These are phyloP conservation scores for Globisporangium echinulatum DNA, from an alignment of 352 stramenopile genomes.

Conservation along the genomic window DNA sequence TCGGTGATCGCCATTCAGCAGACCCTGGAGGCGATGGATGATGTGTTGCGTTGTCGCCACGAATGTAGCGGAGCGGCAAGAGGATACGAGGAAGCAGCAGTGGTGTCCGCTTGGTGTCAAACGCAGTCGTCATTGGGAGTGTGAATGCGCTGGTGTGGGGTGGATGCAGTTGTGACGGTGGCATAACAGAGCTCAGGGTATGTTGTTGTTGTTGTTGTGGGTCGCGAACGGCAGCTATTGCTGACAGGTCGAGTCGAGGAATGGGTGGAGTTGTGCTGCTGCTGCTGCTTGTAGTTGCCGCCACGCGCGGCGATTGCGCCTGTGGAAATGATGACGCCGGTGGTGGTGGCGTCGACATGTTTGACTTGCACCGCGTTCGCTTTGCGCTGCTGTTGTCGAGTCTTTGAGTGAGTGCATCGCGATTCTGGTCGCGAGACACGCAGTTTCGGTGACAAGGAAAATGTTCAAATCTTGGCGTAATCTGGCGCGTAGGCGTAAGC, in stretches of 20 bases:
- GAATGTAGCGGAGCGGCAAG: slow-evolving; percentile 2
- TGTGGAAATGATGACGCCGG: neutral
- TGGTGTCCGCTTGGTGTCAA: neutral
- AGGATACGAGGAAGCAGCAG: slow-evolving; percentile 10
- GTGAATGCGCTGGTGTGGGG: neutral
- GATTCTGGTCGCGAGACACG: too few species aligned
- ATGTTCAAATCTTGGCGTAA: too few species aligned
- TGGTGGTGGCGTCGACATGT: neutral
- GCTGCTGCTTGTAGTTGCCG: too few species aligned
- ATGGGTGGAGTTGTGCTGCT: neutral
- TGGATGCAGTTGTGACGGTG: neutral
- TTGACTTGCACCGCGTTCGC: neutral
- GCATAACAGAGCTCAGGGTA: too few species aligned
- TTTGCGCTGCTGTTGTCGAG: neutral
- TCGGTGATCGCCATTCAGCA: neutral
- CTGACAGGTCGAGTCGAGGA: slow-evolving; percentile 1
- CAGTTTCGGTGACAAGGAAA: too few species aligned
- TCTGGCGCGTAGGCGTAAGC: too few species aligned
- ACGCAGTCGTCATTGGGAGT: neutral
- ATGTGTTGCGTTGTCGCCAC: neutral
- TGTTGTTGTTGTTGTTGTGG: slow-evolving; percentile 3
- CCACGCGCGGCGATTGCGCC: neutral
- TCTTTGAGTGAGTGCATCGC: too few species aligned
- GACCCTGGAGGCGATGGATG: neutral
- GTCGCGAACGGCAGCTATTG: neutral